phyloP scores from a whole-genome alignment of 2,329 filamentous ascomycete species.

The Colletotrichum gloeosporioides region DNA sequence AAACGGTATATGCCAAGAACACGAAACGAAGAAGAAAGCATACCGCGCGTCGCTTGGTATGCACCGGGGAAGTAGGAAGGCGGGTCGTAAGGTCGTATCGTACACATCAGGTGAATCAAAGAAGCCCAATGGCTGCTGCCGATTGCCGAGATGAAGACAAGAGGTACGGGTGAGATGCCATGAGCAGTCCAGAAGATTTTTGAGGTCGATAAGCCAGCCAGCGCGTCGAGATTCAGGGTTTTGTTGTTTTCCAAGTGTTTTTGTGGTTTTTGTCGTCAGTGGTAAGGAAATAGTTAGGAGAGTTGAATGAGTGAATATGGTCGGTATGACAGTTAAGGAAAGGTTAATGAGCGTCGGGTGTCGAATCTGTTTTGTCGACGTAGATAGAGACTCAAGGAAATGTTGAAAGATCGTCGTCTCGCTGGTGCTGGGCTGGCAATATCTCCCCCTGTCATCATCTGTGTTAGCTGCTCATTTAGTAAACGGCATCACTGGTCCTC shows the following conservation, averaged over 20 bases:
- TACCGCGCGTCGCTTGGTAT: not conserved
- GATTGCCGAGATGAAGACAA: not conserved
- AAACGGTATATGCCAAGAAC: constrained; percentile 19
- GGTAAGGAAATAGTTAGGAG: constrained; percentile 31
- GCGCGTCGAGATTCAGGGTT: not conserved
- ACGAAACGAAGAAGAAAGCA: constrained; percentile 16
- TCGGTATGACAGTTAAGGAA: constrained; percentile 24
- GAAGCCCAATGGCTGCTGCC: not conserved
- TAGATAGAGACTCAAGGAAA: constrained; percentile 7
- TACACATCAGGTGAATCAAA: constrained; percentile 3
- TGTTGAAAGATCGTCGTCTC: constrained; percentile 13
- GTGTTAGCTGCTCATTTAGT: not conserved
- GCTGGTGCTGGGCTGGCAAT: constrained; percentile 7
- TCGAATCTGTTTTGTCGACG: not conserved
- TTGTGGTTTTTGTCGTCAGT: constrained; percentile 23
- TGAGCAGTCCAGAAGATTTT: not conserved
- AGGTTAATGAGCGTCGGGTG: not conserved
- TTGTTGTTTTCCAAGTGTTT: constrained; percentile 19
- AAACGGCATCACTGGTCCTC: constrained; percentile 1
- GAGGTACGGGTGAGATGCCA: not conserved
- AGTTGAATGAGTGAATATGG: constrained; percentile 36
- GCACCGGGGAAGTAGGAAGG: constrained; percentile 24
- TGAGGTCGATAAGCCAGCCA: constrained; percentile 6
- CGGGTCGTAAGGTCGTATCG: constrained; percentile 19
- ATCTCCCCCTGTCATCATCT: not conserved